Base-by-base conservation (phyloP, 2,329 filamentous ascomycete species). In the Penicillium sp. region DNA sequence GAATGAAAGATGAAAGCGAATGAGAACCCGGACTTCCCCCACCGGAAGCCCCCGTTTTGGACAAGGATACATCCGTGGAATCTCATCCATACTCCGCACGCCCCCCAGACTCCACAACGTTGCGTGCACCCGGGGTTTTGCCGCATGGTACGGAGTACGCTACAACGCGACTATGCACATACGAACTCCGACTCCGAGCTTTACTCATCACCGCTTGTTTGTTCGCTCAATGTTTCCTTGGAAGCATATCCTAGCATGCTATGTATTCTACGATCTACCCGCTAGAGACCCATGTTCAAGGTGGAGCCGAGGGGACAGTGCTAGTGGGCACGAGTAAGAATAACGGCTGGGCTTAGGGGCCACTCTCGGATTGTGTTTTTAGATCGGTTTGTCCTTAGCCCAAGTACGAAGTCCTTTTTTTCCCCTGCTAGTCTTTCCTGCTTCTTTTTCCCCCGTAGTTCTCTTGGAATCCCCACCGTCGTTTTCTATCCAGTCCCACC, bases 301-400 rank as follows among this genome's bases (percentile, higher is more conserved):
- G 52, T 54, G 52, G 46, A 54, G 52, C 52, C 39, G 45, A 50
- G 39, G 34, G 45, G 46, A 31, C 51, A 26, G 18, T 40, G 24
- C 7, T 43, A 3, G 19, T 26, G 36, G 24, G 18, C n/a, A 36
- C 21, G 31, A 45, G 26, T 16, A 13, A 36, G 26, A 23, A 24
- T 28, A 11, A 21, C 40, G 42, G 40, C 28, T 46, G 46, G 47
- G 48, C 6, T 54, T 54, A 46, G 40, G 31, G 29, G 46, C 34
- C 29, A 45, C 26, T 13, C 31, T 23, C 4, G 13, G 9, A 42
- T 31, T 34, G 31, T 39, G 36, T 42, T 47, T 19, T 26, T 16
- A 28, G 24, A 28, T 28, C 13, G 14, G 28, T 21, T 14, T 14
- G 19, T 48, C n/a, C 44, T 43, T 54, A 29, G 33, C 29, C 45